Percentiles rank a stretch among this genome's conserved stretches.
Evolutionary conservation across 2,329 filamentous ascomycete species (phyloP).

Genomic region (Talaromyces sp.): DNA sequence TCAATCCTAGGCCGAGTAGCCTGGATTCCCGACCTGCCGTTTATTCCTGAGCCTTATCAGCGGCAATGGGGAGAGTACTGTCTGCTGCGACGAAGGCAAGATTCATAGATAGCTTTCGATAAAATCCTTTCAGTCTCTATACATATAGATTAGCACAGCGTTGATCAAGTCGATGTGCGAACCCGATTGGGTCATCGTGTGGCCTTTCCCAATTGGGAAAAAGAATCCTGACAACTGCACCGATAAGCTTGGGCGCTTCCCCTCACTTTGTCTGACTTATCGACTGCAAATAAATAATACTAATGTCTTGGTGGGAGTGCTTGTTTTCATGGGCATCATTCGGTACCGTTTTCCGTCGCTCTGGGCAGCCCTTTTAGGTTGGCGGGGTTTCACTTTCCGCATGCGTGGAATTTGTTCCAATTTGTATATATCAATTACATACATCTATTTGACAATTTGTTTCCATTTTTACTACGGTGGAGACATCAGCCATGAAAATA

Average conservation of each 20-base stretch:
- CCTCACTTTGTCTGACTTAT: slow-evolving; percentile 1
- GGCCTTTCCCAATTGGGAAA: slow-evolving; percentile 30
- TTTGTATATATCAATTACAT: background rate
- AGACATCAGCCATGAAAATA: background rate
- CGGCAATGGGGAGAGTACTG: slow-evolving; percentile 88
- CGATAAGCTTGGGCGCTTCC: background rate
- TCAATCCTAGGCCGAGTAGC: slow-evolving; percentile 67
- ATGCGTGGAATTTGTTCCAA: background rate
- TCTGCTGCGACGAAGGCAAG: slow-evolving; percentile 54
- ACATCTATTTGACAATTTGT: background rate
- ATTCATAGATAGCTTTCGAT: background rate
- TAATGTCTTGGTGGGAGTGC: background rate
- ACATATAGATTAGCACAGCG: background rate
- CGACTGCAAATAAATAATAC: too few species aligned
- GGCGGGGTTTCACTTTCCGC: background rate
- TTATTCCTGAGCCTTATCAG: slow-evolving; percentile 63
- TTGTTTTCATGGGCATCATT: background rate
- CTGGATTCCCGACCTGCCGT: slow-evolving; percentile 68
- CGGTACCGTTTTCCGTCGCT: background rate
- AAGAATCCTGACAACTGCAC: slow-evolving; percentile 22
- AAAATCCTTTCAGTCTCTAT: too few species aligned
- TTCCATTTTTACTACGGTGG: background rate
- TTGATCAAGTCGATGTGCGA: background rate
- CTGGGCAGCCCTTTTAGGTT: slow-evolving; percentile 7
- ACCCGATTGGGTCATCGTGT: background rate